These are phyloP conservation scores for Mycena kentingensis DNA, from an alignment of 768 basidiomycete genomes.

Conservation along the genomic window DNA sequence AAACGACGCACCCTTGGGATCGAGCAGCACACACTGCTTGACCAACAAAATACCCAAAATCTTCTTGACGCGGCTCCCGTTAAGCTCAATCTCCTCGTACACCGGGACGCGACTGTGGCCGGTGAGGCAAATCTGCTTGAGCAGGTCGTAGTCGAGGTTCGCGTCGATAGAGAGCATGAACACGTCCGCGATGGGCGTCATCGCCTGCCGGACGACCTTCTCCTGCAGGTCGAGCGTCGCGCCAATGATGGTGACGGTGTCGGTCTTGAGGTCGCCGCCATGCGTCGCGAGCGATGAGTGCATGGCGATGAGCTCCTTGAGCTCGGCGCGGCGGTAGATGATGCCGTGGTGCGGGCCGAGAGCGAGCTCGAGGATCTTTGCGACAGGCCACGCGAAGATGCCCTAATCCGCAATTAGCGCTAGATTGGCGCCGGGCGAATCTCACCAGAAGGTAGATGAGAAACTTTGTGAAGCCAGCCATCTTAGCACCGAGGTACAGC, in stretches of 20 bases:
- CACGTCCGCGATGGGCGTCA: constrained; percentile 78
- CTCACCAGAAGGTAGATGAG: constrained; percentile 72
- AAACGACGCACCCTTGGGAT: constrained; percentile 67
- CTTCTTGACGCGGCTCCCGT: constrained; percentile 64
- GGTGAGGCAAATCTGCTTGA: constrained; percentile 74
- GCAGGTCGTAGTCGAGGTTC: constrained; percentile 75
- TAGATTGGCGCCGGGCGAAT: background rate
- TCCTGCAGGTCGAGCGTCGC: constrained; percentile 88
- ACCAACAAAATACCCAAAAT: constrained; percentile 86
- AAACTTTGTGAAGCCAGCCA: constrained; percentile 68
- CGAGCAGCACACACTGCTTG: constrained; percentile 86
- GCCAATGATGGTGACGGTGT: constrained; percentile 89
- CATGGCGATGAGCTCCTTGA: constrained; percentile 90
- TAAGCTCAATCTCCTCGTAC: constrained; percentile 72
- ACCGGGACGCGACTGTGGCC: constrained; percentile 87
- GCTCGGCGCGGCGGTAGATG: constrained; percentile 83
- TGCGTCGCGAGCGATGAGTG: constrained; percentile 71
- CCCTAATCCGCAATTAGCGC: constrained; percentile 44
- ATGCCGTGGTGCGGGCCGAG: constrained; percentile 88
- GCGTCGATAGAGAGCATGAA: constrained; percentile 90
- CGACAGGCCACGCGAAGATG: constrained; percentile 81
- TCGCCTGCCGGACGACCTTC: constrained; percentile 80
- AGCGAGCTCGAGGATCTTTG: constrained; percentile 75
- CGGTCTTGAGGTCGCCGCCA: constrained; percentile 83
- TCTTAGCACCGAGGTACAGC: constrained; percentile 83